Conservation (phyloP, 192 early-diverging fungal species). For the Coemansia sp. region DNA sequence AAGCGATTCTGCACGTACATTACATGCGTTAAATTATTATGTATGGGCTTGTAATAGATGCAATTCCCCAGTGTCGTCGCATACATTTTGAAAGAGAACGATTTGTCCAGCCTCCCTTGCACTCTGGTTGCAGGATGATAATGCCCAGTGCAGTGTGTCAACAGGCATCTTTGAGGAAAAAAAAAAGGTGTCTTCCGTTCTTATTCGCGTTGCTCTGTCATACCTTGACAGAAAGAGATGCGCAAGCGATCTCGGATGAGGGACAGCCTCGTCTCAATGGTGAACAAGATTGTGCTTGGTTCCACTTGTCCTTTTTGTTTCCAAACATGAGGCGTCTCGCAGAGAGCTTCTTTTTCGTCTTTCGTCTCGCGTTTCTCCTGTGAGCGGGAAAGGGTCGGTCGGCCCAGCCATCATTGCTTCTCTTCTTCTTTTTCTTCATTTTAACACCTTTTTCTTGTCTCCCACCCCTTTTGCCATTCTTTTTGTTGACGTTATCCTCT, state of each 20-base stretch:
- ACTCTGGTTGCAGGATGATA: background rate
- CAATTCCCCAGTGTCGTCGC: no score
- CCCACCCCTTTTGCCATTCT: background rate
- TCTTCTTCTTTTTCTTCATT: background rate
- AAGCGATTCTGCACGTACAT: background rate
- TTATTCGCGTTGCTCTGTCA: no score
- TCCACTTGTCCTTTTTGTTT: background rate
- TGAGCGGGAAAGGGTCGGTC: background rate
- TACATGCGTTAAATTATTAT: background rate
- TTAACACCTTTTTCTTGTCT: background rate
- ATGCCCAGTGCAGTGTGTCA: background rate
- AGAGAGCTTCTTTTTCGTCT: background rate
- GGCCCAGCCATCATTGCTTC: background rate
- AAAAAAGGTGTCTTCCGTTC: no score
- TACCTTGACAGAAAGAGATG: background rate
- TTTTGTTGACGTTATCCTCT: background rate
- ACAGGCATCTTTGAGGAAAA: no score
- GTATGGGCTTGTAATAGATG: background rate
- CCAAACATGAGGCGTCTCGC: background rate
- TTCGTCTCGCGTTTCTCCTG: background rate
- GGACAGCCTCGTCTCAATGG: background rate
- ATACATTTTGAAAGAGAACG: no score
- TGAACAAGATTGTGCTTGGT: constrained; percentile 5
- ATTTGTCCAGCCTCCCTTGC: no score
- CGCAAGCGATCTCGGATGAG: constrained; percentile 14